These are phyloP conservation scores for Leishmania lainsoni DNA, from an alignment of 208 protist species.

Conservation along the genomic window DNA sequence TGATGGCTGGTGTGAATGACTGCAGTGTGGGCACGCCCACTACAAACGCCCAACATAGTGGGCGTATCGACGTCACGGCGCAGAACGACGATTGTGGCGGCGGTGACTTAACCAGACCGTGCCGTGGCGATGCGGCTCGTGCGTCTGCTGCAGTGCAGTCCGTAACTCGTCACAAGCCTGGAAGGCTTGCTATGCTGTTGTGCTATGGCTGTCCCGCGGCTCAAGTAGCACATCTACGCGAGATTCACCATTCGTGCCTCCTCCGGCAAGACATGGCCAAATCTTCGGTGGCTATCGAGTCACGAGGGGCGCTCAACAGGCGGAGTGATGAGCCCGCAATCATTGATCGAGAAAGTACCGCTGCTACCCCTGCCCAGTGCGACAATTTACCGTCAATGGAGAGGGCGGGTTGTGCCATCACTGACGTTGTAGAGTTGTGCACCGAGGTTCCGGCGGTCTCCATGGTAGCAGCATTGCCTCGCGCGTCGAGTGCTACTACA, in stretches of 20 bases:
- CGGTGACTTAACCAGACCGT: neutral
- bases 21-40: neutral
- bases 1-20: neutral
- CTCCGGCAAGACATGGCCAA: neutral
- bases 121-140: neutral
- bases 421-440: constrained; percentile 11
- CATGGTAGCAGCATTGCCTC: neutral
- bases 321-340: neutral
- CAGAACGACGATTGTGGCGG: neutral
- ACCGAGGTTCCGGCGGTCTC: constrained; percentile 14
- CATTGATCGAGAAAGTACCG: neutral
- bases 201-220: constrained; percentile 18
- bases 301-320: neutral
- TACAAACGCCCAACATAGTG: neutral
- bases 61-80: neutral
- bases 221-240: constrained; percentile 9
- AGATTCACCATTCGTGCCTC: neutral
- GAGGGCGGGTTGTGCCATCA: neutral
- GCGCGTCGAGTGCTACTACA: neutral
- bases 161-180: neutral
- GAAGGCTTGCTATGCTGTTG: neutral
- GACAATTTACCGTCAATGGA: neutral
- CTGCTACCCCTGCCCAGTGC: neutral
- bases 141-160: neutral
- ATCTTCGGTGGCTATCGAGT: neutral